Evolutionary conservation across 768 basidiomycete species (phyloP).

Genomic region (Suillus sp.): DNA sequence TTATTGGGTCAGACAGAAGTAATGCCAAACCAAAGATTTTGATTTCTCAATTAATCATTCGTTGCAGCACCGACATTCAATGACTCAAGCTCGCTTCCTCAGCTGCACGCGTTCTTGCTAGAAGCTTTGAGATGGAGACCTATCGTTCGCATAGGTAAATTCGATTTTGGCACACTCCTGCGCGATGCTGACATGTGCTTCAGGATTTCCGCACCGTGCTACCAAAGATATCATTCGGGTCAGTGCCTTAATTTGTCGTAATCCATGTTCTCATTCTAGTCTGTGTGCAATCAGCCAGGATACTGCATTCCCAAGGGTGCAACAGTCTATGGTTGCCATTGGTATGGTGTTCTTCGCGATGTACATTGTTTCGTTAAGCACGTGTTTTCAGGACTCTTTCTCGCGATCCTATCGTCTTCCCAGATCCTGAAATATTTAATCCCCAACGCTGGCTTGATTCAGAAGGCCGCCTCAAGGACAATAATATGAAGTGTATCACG

Average conservation of each 20-base stretch:
- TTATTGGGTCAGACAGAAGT: constrained; percentile 43
- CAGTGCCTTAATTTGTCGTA: neutral
- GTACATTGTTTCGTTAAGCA: neutral
- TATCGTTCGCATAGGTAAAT: constrained; percentile 31
- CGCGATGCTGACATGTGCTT: neutral
- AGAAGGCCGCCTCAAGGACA: constrained; percentile 46
- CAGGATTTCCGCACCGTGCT: constrained; percentile 60
- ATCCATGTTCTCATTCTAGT: neutral
- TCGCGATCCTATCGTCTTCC: constrained; percentile 51
- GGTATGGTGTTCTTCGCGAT: constrained; percentile 19
- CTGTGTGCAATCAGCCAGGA: constrained; percentile 27
- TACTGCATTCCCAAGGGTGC: constrained; percentile 38
- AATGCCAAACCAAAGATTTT: neutral
- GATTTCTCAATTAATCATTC: neutral
- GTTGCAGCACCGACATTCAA: neutral
- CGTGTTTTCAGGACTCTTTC: constrained; percentile 44
- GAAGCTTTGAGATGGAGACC: constrained; percentile 41
- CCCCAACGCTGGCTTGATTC: constrained; percentile 56
- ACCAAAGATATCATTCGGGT: constrained; percentile 66
- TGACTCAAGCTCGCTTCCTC: neutral
- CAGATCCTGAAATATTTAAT: constrained; percentile 53
- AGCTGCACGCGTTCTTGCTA: constrained; percentile 11
- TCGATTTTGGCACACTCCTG: neutral
- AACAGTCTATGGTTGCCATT: constrained; percentile 35
- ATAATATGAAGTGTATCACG: constrained; percentile 43